Conservation (phyloP, 768 basidiomycete species). For the Vararia minispora region DNA sequence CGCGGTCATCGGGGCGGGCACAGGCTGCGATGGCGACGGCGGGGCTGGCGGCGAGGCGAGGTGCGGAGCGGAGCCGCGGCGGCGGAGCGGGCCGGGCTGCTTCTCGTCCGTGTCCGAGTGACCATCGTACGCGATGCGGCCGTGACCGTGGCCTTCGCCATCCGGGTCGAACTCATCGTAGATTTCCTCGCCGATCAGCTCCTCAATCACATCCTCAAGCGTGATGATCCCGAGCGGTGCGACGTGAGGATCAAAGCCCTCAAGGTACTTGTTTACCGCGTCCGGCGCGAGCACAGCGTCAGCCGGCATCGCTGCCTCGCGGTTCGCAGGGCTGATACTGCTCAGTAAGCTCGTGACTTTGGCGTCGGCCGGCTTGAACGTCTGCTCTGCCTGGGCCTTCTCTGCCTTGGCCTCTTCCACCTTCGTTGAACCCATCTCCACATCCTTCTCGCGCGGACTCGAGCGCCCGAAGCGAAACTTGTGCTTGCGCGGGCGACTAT, state of each 20-base stretch:
- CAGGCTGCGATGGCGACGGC: too few relatives aligned
- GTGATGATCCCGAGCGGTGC: constrained; percentile 84
- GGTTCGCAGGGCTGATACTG: constrained; percentile 13
- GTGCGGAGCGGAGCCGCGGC: constrained; percentile 12
- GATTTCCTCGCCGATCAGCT: constrained; percentile 82
- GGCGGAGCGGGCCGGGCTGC: constrained; percentile 6
- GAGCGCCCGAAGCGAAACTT: too few relatives aligned
- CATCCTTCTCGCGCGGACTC: too few relatives aligned
- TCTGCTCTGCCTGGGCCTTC: too few relatives aligned
- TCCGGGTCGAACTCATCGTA: constrained; percentile 80
- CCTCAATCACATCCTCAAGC: constrained; percentile 74
- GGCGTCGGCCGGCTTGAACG: background rate
- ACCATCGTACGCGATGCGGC: constrained; percentile 15
- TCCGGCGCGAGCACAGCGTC: constrained; percentile 67
- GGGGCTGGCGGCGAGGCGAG: background rate
- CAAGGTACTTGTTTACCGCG: constrained; percentile 65
- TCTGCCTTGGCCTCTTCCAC: constrained; percentile 10
- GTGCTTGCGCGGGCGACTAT: too few relatives aligned
- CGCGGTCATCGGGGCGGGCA: too few relatives aligned
- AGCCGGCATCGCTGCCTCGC: too few relatives aligned
- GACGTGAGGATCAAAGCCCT: constrained; percentile 62
- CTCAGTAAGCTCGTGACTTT: constrained; percentile 4
- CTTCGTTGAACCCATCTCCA: too few relatives aligned
- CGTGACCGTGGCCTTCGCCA: constrained; percentile 27
- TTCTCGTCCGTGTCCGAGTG: constrained; percentile 11